These are phyloP conservation scores for Sesbania bispinosa DNA, from an alignment of 306 rosid species.

Conservation along the genomic window DNA sequence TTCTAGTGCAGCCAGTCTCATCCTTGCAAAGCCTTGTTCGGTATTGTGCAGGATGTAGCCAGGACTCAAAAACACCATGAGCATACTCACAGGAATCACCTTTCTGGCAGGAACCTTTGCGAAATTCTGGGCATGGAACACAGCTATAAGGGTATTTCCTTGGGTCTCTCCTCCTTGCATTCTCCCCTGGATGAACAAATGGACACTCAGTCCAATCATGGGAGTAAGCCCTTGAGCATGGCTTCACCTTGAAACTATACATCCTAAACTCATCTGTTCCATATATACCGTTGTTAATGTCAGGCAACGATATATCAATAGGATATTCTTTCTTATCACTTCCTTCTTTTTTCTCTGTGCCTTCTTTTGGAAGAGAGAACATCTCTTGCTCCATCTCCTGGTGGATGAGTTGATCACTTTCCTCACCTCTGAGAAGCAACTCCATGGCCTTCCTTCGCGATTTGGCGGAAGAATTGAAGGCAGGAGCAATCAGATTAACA, in stretches of 20 bases:
- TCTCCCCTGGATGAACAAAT: constrained; percentile 98
- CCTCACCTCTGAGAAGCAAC: constrained; percentile 65
- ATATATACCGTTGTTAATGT: constrained; percentile 84
- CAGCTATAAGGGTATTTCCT: constrained; percentile 94
- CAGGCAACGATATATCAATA: constrained; percentile 81
- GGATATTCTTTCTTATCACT: constrained; percentile 91
- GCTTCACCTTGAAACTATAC: constrained; percentile 98
- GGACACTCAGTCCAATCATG: constrained; percentile 99
- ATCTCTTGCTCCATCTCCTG: constrained; percentile 50
- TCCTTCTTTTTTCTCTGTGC: constrained; percentile 74
- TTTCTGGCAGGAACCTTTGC: constrained; percentile 87
- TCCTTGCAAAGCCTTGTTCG: constrained; percentile 97
- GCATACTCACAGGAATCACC: constrained; percentile 94
- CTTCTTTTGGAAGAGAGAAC: constrained; percentile 38
- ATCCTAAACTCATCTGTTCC: constrained; percentile 92
- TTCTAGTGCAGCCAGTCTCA: constrained; percentile 81
- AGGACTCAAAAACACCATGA: constrained; percentile 97
- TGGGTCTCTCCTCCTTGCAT: constrained; percentile 98
- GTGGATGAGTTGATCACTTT: constrained; percentile 24
- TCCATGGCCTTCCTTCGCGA: constrained; percentile 68
- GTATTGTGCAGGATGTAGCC: constrained; percentile 99
- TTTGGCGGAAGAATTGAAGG: constrained; percentile 38
- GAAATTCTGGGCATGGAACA: constrained; percentile 96
- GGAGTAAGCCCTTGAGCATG: constrained; percentile 97
- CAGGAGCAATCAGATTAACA: constrained; percentile 58